Evolutionary conservation across 352 stramenopile genomes (phyloP).

Genomic region (Phytophthora fragariaefolia): DNA sequence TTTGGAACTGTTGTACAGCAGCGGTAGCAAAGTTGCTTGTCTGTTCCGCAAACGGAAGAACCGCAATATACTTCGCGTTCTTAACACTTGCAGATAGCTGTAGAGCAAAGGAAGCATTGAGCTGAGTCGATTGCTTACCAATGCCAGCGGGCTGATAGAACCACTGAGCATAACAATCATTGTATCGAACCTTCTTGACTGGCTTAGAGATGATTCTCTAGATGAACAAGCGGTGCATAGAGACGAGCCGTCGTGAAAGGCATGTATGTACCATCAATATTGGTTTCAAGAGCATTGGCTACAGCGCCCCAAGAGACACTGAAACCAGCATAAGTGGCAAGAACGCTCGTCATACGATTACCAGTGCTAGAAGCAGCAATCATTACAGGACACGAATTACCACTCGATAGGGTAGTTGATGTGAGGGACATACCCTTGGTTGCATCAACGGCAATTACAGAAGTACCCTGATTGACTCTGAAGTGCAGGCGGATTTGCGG

Average conservation of each 20-base stretch:
- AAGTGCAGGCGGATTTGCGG: constrained; percentile 9
- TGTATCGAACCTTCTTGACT: constrained; percentile 16
- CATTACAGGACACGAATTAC: neutral
- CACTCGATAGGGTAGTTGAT: neutral
- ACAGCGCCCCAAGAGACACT: constrained; percentile 7
- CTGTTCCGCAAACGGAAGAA: neutral
- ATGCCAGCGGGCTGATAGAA: constrained; percentile 17
- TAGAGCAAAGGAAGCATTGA: constrained; percentile 5
- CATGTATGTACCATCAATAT: constrained; percentile 5
- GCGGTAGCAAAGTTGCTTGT: neutral
- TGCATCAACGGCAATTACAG: constrained; percentile 3
- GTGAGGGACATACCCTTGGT: constrained; percentile 1
- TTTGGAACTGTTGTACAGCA: neutral
- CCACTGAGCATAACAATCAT: constrained; percentile 10
- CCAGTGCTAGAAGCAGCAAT: neutral
- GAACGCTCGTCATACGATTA: constrained; percentile 2
- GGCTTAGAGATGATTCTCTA: constrained; percentile 20
- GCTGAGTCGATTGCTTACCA: constrained; percentile 1
- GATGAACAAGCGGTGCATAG: constrained; percentile 5
- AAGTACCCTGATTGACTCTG: constrained; percentile 7
- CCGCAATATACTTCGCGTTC: constrained; percentile 3
- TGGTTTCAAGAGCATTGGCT: constrained; percentile 9
- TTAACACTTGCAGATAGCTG: constrained; percentile 12
- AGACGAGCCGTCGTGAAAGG: constrained; percentile 3
- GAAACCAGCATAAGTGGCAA: constrained; percentile 9